phyloP scores from a whole-genome alignment of 202 grass and related monocot species.

The Cymbopogon flexuosus region DNA sequence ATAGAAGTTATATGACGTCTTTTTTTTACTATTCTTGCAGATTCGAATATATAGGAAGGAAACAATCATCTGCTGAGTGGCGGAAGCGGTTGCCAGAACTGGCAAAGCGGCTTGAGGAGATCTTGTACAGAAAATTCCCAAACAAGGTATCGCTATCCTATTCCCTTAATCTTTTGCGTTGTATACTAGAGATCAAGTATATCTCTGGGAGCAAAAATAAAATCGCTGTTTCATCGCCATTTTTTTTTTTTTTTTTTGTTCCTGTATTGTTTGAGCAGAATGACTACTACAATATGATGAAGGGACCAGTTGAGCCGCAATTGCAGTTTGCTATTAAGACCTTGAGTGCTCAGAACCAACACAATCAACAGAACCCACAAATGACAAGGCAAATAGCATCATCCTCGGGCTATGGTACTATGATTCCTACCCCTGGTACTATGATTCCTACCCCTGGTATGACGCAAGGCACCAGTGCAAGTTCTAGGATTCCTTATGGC shows the following conservation, averaged over 20 bases:
- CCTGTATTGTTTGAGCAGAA: slow-evolving; percentile 51
- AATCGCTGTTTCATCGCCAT: slow-evolving; percentile 23
- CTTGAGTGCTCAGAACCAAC: slow-evolving; percentile 46
- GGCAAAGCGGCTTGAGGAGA: slow-evolving; percentile 50
- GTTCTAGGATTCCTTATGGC: slow-evolving; percentile 46
- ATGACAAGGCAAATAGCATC: slow-evolving; percentile 49
- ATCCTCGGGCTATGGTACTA: slow-evolving; percentile 64
- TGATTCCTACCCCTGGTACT: slow-evolving; percentile 85
- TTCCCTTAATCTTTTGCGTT: slow-evolving; percentile 14
- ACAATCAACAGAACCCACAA: slow-evolving; percentile 45
- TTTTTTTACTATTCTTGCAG: slow-evolving; percentile 22
- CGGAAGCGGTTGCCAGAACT: slow-evolving; percentile 50
- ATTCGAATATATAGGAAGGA: slow-evolving; percentile 47
- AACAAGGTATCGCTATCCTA: slow-evolving; percentile 44
- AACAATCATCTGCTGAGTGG: slow-evolving; percentile 43
- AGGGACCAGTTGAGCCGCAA: slow-evolving; percentile 42
- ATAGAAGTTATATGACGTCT: neutral
- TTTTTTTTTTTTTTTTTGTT: neutral
- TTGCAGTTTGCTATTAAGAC: slow-evolving; percentile 61
- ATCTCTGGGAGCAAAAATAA: neutral
- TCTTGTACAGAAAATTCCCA: slow-evolving; percentile 49
- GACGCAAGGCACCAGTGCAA: slow-evolving; percentile 52
- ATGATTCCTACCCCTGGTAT: slow-evolving; percentile 98
- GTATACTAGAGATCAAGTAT: slow-evolving; percentile 2
- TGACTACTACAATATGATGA: slow-evolving; percentile 66